These are phyloP conservation scores for Ceratocystis huliohia DNA, from an alignment of 2,329 filamentous ascomycete genomes.

Conservation along the genomic window DNA sequence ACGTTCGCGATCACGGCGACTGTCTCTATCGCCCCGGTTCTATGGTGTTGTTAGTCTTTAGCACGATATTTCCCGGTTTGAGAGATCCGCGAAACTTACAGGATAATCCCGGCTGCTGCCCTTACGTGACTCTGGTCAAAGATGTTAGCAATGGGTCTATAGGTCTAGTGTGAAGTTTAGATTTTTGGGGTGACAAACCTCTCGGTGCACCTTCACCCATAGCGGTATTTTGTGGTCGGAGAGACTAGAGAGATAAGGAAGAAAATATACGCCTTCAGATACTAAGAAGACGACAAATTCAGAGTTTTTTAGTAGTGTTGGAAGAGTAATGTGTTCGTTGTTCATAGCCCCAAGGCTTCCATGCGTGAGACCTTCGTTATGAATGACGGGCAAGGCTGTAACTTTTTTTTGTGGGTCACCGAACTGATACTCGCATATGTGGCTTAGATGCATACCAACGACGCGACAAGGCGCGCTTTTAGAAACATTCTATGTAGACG, in stretches of 20 bases:
- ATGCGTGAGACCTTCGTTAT: not conserved
- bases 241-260: not conserved
- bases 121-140: slow-evolving; percentile 37
- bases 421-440: slow-evolving; percentile 11
- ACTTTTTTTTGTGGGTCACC: slow-evolving; percentile 20
- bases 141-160: slow-evolving; percentile 9
- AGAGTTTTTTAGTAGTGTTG: not conserved
- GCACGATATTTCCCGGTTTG: not conserved
- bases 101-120: slow-evolving; percentile 39
- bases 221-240: slow-evolving; percentile 24
- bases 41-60: slow-evolving; percentile 23
- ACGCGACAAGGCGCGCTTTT: slow-evolving; percentile 14
- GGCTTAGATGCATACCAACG: slow-evolving; percentile 12
- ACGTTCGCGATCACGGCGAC: slow-evolving; percentile 24
- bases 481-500: not conserved
- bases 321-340: not conserved
- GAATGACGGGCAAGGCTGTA: slow-evolving; percentile 18
- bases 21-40: slow-evolving; percentile 28
- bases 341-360: not conserved
- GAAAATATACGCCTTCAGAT: not conserved
- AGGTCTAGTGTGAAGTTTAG: not conserved
- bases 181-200: slow-evolving; percentile 15
- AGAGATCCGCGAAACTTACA: slow-evolving; percentile 29
- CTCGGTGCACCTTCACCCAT: slow-evolving; percentile 56
- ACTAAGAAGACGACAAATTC: not conserved